Base-by-base conservation (phyloP, 371 early-diverging fungal genomes). In the Polyrhizophydium stewartii region DNA sequence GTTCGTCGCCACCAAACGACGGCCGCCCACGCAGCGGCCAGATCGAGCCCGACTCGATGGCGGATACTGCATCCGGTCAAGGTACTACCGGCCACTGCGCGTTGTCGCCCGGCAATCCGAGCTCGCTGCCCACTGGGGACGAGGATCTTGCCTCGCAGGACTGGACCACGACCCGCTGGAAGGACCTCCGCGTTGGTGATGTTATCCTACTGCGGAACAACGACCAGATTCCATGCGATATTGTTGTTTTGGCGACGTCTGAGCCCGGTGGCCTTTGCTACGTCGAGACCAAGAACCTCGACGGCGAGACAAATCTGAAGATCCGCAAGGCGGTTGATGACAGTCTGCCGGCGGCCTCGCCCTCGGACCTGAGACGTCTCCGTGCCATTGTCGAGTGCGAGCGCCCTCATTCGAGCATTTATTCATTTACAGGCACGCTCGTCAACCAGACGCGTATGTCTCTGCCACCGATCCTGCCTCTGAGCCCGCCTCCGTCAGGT, bases 271-370 rank as follows among this genome's bases (percentile, higher is more conserved):
- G 88, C 13, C 82, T 92, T 37, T 93, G 93, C 70, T 97, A 90
- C 75, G 85, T 97, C 38, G 97, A 98, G 75, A 97, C 99, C 16
- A 93, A 92, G 59, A 93, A 94, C 66, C 74, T 98, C 61, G 97
- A 98, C 72, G 95, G 95, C 58, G 95, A 94, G 65, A 90, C 89
- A 50, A 92, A 91, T 68, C 78, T 94, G 43, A 94, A 93, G 77
- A 84, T 87, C 56, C 81, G 87, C 49, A 77, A 83, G 61, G 84
- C 86, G 25, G 57, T 85, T 57, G 57, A 66, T 0, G 73, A 76
- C 9, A 87, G 87, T 22, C 41, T 70, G 16, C 51, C 77, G 28
- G 33, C 41, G 31, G 68, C 71, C 1, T 67, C 75, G 28, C 63
- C 50, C 19, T 73, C 76, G 41, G 74, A 74, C 51, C 52, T 49